Base-by-base conservation (phyloP, 208 protist genomes). In the Porcisia hertigi region DNA sequence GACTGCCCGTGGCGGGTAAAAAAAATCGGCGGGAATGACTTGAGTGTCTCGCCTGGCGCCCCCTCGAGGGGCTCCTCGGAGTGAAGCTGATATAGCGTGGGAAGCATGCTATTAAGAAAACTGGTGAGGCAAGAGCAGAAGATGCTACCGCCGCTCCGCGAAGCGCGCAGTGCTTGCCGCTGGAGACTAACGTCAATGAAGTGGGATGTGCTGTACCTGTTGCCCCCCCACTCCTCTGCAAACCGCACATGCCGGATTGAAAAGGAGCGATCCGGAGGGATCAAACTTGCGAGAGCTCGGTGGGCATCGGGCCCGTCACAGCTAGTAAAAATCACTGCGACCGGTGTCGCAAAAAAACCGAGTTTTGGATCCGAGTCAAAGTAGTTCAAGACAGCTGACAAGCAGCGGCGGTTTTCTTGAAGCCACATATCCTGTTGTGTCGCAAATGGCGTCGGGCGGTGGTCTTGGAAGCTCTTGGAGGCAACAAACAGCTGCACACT, bases 1-100 rank as follows among this genome's bases (percentile, higher is more conserved):
- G 90, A 94, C 69, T 96, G 83, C 6, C 92, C 92, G 79, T 96
- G 92, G 2, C 92, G 82, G 6, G 90, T 92, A 72, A 96, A 94
- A 70, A 93, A 96, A 54, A 94, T 75, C 18, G 92, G 92, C 7
- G 81, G 79, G 49, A 88, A 83, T n/a, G 84, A 92, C 55, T 76
- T 71, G 23, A 94, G 71, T 54, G 86, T 87, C 14, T 91, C 88
- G 20, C 74, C 67, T 20, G 85, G 80, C 9, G 67, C 65, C 0
- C 88, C 86, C 1, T 85, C 79, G 11, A 82, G 60, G 12, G 86
- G 83, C 77, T 94, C 90, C 66, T 86, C 23, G 45, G 76, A 69
- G 76, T 90, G 89, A 18, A 92, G 54, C 47, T 81, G 82, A 41
- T 85, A 83, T 20, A 94, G 75, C 2, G 78, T 62, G 5, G 82